Evolutionary conservation across 1,284 basidiomycete species (phyloP).

Genomic region (Thelephora terrestris): DNA sequence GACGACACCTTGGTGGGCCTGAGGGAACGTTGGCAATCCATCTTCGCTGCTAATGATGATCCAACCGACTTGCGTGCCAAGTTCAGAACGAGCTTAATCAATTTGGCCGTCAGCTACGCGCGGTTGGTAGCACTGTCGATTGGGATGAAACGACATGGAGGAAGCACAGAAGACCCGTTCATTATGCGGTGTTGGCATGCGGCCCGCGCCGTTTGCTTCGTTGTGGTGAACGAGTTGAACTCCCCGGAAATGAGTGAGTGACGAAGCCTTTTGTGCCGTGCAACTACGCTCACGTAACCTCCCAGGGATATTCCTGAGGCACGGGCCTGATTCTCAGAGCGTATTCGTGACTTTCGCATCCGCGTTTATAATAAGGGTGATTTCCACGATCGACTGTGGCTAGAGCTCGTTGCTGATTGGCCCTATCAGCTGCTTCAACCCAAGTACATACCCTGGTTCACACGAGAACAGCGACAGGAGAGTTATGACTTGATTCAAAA

Average conservation of each 20-base stretch:
- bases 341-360: conserved; percentile 81
- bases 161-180: conserved; percentile 55
- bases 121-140: conserved; percentile 61
- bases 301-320: conserved; percentile 49
- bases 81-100: conserved; percentile 56
- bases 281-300: conserved; percentile 4
- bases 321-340: conserved; percentile 75
- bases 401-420: background rate
- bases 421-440: conserved; percentile 53
- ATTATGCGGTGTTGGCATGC: conserved; percentile 55
- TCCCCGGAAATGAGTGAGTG: conserved; percentile 42
- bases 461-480: conserved; percentile 43
- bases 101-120: conserved; percentile 57
- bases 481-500: conserved; percentile 52
- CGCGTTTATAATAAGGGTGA: conserved; percentile 68
- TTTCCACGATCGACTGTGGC: conserved; percentile 6
- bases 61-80: conserved; percentile 38
- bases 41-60: conserved; percentile 37
- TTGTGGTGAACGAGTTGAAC: conserved; percentile 53
- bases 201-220: conserved; percentile 52
- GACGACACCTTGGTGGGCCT: conserved; percentile 53
- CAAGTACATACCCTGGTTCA: conserved; percentile 52
- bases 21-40: conserved; percentile 43
- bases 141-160: conserved; percentile 67
- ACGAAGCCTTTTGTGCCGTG: background rate